These are phyloP conservation scores for Chlamydomonas incerta DNA, from an alignment of 139 green algal species.

Conservation along the genomic window DNA sequence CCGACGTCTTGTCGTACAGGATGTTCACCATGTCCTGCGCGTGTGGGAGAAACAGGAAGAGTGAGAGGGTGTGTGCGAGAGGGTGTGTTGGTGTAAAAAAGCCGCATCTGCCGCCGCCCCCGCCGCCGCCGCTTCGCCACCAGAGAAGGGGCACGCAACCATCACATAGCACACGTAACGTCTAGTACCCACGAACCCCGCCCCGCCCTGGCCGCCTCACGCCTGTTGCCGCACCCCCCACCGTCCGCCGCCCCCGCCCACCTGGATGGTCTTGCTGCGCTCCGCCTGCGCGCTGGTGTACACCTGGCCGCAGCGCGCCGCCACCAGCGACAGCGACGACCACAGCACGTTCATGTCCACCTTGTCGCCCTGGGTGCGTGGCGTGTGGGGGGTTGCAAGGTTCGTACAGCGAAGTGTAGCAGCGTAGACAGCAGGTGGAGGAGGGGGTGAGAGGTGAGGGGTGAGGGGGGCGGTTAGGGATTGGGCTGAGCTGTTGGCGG, in stretches of 20 bases:
- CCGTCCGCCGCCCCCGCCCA: background rate
- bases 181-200: too few relatives aligned
- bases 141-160: too few relatives aligned
- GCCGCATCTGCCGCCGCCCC: too few relatives aligned
- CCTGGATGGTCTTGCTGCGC: constrained; percentile 37
- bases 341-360: constrained; percentile 42
- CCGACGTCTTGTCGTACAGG: constrained; percentile 67
- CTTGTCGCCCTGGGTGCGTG: constrained; percentile 1
- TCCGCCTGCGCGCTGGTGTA: constrained; percentile 46
- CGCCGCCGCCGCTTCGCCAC: too few relatives aligned
- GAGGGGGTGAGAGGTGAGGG: background rate
- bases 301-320: constrained; percentile 43
- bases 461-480: too few relatives aligned
- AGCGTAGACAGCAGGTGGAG: background rate
- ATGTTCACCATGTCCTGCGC: constrained; percentile 59
- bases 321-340: constrained; percentile 42
- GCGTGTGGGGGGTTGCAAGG: background rate
- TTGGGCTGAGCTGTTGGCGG: too few relatives aligned
- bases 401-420: too few relatives aligned
- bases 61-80: too few relatives aligned
- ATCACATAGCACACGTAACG: too few relatives aligned
- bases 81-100: too few relatives aligned
- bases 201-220: background rate
- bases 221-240: background rate
- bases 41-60: too few relatives aligned